phyloP scores from a whole-genome alignment of 1,284 basidiomycete genomes.

The Ustilago hordei region DNA sequence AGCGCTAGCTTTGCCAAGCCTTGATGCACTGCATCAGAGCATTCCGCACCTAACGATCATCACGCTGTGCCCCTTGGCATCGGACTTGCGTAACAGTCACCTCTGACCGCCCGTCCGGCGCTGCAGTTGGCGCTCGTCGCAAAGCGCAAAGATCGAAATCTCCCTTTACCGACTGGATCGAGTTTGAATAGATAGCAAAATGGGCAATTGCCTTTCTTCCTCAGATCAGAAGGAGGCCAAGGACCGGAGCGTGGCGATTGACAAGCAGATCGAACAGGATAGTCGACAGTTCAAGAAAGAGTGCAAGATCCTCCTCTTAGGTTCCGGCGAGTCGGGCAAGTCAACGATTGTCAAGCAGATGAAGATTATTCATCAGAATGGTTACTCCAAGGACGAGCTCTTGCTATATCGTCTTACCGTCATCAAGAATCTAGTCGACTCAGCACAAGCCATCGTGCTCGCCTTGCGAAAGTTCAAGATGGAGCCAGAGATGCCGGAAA shows the following conservation, averaged over 20 bases:
- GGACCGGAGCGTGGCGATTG: constrained; percentile 71
- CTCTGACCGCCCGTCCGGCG: neutral
- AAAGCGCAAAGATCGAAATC: neutral
- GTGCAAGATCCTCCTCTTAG: constrained; percentile 92
- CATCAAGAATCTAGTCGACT: constrained; percentile 71
- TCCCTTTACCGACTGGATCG: neutral
- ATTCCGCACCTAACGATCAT: neutral
- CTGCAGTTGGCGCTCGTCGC: neutral
- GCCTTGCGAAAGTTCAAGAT: constrained; percentile 91
- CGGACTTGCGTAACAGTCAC: neutral
- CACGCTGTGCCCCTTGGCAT: neutral
- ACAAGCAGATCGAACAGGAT: constrained; percentile 74
- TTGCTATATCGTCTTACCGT: constrained; percentile 83
- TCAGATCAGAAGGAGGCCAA: constrained; percentile 61
- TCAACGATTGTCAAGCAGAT: constrained; percentile 98
- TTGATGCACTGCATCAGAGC: constrained; percentile 1
- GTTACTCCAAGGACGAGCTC: constrained; percentile 85
- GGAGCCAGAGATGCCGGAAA: constrained; percentile 81
- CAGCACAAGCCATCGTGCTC: constrained; percentile 86
- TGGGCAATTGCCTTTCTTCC: constrained; percentile 63
- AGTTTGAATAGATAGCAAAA: constrained; percentile 22
- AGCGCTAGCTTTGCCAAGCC: neutral
- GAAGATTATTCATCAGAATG: constrained; percentile 98
- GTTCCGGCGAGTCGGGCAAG: constrained; percentile 88
- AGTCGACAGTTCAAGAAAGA: constrained; percentile 81